phyloP scores from a whole-genome alignment of 2,329 filamentous ascomycete species.

The Clarireedia hainanense region DNA sequence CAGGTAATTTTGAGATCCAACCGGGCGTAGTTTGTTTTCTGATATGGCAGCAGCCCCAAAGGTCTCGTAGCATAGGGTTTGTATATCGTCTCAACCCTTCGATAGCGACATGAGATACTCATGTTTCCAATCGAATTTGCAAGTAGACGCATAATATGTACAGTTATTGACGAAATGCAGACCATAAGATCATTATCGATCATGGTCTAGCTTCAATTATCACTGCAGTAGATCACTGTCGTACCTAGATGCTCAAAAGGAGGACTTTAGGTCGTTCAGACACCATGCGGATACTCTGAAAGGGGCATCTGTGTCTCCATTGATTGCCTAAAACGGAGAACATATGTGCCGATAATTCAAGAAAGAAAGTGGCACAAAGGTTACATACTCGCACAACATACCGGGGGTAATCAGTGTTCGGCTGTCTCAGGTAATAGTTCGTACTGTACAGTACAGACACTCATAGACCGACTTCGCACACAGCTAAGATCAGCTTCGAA shows the following conservation, averaged over 20 bases:
- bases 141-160: background rate
- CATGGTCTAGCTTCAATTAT: background rate
- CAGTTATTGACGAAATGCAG: background rate
- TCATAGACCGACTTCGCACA: background rate
- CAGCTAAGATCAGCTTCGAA: background rate
- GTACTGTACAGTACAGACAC: too few relatives aligned
- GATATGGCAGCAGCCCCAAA: too few relatives aligned
- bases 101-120: too few relatives aligned
- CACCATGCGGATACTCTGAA: background rate
- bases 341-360: conserved; percentile 5
- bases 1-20: too few relatives aligned
- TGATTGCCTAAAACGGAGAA: background rate
- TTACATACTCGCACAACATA: conserved; percentile 8
- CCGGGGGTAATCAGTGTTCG: conserved; percentile 3
- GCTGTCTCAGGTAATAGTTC: conserved; percentile 1
- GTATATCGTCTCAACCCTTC: too few relatives aligned
- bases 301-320: background rate
- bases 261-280: too few relatives aligned
- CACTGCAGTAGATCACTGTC: background rate
- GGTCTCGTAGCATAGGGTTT: background rate
- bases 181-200: background rate
- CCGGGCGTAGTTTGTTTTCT: too few relatives aligned
- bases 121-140: too few relatives aligned
- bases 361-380: conserved; percentile 2
- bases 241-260: background rate